Percentiles rank a stretch among this genome's conserved stretches.
Evolutionary conservation across 495 filamentous ascomycete genomes (phyloP).

Genomic region (Aspergillus coremiiformis): DNA sequence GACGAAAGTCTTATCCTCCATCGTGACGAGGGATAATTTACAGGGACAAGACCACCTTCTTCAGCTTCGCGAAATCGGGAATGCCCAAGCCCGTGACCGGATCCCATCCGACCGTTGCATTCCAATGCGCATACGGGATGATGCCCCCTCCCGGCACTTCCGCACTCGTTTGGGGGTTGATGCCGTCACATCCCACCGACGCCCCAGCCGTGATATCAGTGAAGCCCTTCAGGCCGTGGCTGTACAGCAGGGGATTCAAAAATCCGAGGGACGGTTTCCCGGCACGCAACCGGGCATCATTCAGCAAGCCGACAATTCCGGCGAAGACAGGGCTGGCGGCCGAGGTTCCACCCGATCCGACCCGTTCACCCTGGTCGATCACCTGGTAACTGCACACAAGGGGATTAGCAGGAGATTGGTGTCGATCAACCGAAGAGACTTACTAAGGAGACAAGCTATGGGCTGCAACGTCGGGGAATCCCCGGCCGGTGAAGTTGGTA

Average conservation of each 20-base stretch:
- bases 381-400: neutral
- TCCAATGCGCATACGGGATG: no score
- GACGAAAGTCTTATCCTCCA: no score
- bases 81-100: neutral
- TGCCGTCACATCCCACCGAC: neutral
- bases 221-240: neutral
- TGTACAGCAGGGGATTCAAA: slow-evolving; percentile 36
- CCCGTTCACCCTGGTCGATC: neutral
- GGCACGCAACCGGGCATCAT: slow-evolving; percentile 41
- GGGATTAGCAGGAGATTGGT: neutral
- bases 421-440: neutral
- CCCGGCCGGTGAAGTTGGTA: slow-evolving; percentile 55
- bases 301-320: slow-evolving; percentile 42
- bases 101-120: neutral
- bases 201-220: neutral
- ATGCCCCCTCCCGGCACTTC: no score
- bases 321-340: slow-evolving; percentile 44
- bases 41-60: neutral
- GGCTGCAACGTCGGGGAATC: slow-evolving; percentile 61
- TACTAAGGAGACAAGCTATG: slow-evolving; percentile 40
- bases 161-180: no score
- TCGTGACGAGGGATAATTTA: neutral
- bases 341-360: slow-evolving; percentile 43
- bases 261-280: slow-evolving; percentile 45
- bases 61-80: neutral